These are phyloP conservation scores for Amaranthus hypochondriacus DNA, from an alignment of 148 eudicot genomes.

Conservation along the genomic window DNA sequence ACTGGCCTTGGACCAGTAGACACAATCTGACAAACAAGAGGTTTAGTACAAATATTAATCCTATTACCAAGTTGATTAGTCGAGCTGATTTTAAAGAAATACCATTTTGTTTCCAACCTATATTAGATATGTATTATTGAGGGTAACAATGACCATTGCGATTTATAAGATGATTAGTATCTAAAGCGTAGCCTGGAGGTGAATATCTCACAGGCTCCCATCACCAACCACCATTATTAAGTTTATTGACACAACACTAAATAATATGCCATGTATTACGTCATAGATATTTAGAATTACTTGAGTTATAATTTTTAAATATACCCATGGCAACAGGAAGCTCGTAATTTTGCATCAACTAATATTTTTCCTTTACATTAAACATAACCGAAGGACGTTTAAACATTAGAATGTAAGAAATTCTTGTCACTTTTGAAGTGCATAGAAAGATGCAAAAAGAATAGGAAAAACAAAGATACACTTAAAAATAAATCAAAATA, in stretches of 20 bases:
- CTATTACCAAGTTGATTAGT: no score
- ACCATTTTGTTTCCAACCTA: no score
- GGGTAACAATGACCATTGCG: no score
- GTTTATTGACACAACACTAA: no score
- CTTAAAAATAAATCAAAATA: background rate
- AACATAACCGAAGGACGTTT: background rate
- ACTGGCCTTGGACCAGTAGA: conserved; percentile 94
- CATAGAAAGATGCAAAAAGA: background rate
- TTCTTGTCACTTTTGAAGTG: background rate
- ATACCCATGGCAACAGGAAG: background rate
- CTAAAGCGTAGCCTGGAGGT: background rate
- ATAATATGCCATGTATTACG: no score
- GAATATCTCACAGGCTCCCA: background rate
- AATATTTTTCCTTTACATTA: background rate
- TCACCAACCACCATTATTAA: background rate
- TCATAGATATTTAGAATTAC: no score
- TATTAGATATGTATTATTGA: no score
- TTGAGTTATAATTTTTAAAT: no score
- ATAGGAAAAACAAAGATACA: background rate
- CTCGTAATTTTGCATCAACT: background rate
- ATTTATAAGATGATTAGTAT: no score
- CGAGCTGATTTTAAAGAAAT: no score
- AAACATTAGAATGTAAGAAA: background rate
- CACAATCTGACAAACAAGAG: conserved; percentile 49
- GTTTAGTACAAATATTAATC: background rate